Conservation (phyloP, 179 eudicot species). For the Vitellaria paradoxa region DNA sequence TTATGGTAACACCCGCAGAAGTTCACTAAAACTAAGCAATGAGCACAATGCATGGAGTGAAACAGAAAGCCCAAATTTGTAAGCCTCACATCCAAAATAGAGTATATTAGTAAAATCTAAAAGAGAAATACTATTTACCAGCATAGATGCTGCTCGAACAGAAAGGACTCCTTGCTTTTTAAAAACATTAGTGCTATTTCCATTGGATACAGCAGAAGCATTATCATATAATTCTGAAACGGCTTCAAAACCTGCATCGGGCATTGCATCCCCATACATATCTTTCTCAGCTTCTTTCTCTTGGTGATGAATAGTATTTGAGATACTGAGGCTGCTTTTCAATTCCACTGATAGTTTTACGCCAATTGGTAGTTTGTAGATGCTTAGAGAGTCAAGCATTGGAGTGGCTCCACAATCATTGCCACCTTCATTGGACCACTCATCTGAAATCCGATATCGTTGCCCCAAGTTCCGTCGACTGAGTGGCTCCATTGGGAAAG, state of each 20-base stretch:
- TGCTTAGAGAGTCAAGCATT: constrained; percentile 46
- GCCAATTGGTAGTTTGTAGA: constrained; percentile 76
- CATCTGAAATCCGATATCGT: constrained; percentile 33
- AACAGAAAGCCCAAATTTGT: not conserved
- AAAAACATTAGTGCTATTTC: constrained; percentile 32
- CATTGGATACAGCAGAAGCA: constrained; percentile 36
- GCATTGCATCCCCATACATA: constrained; percentile 30
- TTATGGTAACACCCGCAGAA: not conserved
- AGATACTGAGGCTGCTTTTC: constrained; percentile 28
- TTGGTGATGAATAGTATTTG: constrained; percentile 28
- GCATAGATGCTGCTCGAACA: constrained; percentile 91
- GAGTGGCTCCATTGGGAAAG: constrained; percentile 45
- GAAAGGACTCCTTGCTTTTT: constrained; percentile 73
- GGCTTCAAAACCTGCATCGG: constrained; percentile 34
- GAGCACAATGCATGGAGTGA: not conserved
- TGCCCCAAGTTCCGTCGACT: constrained; percentile 42
- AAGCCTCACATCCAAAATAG: not conserved
- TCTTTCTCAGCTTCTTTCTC: constrained; percentile 30
- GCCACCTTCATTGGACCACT: constrained; percentile 35
- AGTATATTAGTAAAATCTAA: not conserved
- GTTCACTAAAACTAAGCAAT: not conserved
- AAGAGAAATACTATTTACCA: constrained; percentile 45
- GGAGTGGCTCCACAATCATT: constrained; percentile 31
- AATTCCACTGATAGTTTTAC: constrained; percentile 50
- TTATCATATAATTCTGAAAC: constrained; percentile 39